Evolutionary conservation across 2,329 filamentous ascomycete species (phyloP), one percentile per base, ranked within the genome.

Genomic region (Chaetomium strumarium): DNA sequence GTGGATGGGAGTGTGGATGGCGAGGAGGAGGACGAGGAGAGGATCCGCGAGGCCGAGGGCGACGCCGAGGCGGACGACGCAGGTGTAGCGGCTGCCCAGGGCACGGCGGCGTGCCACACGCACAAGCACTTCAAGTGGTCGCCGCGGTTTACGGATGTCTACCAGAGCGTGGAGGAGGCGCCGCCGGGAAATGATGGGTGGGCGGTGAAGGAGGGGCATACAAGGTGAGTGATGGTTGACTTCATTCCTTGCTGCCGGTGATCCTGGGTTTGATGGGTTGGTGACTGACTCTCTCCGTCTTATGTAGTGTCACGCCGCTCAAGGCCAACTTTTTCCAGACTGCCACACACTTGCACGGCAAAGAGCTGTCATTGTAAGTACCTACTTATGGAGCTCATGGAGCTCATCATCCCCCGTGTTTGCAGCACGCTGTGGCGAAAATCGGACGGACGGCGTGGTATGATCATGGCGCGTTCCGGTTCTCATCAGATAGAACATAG

Each of bases 41-140:
- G 77, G 58, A 85, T 95, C 57, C 79, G 90, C 43, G 81, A 86
- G 65, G 80, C 78, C 17, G 80, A 84, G 51, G 75, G 76, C 59
- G 60, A 54, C 42, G 58, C 42, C 48, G 62, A 48, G 54, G 56
- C 43, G 24, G 55, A 46, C 17, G 34, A 2, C 3, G 34, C 14
- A 4, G 72, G 73, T 46, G 71, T 70, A 42, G 71, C 62, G 36
- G 60, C 65, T 42, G 66, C 66, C 4, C 57, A 51, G 6, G 51
- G 53, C 59, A 59, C 62, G 37, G 52, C 51, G 4, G 64, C 71
- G 38, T 72, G 77, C 30, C 84, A 90, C 66, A 79, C 75, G 51
- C 89, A 95, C 69, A 89, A 88, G 67, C 88, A 95, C 70, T 97
- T 96, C 76, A 95, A 92, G 71, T 97, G 93, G 93, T 83, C 88